Percentiles rank a stretch among this genome's conserved stretches.
Evolutionary conservation across 1,284 basidiomycete species (phyloP).

Genomic region (Termitomyces sp.): DNA sequence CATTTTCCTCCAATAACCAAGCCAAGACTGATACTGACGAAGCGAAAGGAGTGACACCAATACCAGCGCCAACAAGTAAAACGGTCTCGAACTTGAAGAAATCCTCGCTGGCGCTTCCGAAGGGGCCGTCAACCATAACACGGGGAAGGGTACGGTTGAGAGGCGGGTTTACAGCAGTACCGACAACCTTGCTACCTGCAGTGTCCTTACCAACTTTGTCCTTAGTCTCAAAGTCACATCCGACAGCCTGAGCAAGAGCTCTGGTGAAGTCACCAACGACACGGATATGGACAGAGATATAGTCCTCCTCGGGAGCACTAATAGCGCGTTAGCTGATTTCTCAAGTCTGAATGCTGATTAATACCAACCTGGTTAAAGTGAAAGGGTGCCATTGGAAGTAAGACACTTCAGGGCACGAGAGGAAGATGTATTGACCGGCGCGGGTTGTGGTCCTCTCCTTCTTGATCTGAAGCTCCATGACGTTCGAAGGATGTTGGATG

Average conservation of each 20-base stretch:
- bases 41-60: conserved; percentile 91
- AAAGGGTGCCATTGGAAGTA: conserved; percentile 96
- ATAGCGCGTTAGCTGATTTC: conserved; percentile 3
- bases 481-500: conserved; percentile 87
- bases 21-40: conserved; percentile 45
- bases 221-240: conserved; percentile 74
- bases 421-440: conserved; percentile 87
- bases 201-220: conserved; percentile 40
- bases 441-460: conserved; percentile 79
- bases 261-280: conserved; percentile 82
- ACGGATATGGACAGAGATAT: conserved; percentile 86
- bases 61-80: conserved; percentile 83
- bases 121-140: conserved; percentile 88
- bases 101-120: conserved; percentile 82
- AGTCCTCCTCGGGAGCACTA: conserved; percentile 86
- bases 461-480: conserved; percentile 91
- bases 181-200: conserved; percentile 53
- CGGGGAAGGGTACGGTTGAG: conserved; percentile 74
- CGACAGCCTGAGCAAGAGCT: conserved; percentile 74
- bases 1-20: conserved; percentile 1
- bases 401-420: conserved; percentile 80
- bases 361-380: conserved; percentile 70
- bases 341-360: not conserved
- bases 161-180: conserved; percentile 51
- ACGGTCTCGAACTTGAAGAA: conserved; percentile 84